Evolutionary conservation across 1,139 yeast species (phyloP), one percentile per base, ranked within the genome.

Genomic region (Blastobotrys ciferrii): DNA sequence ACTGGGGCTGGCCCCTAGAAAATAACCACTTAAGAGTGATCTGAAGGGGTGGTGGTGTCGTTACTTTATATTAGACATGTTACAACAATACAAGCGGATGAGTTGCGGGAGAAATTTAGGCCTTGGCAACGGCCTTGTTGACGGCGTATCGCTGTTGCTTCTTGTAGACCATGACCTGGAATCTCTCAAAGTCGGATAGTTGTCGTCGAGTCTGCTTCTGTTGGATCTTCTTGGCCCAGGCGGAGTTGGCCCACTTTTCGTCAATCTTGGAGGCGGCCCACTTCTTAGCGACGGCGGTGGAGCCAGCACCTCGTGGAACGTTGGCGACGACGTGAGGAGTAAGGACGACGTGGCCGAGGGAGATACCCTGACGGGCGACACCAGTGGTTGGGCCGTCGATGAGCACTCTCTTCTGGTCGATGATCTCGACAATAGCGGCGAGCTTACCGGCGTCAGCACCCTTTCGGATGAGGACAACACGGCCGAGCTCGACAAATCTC

Each of bases 401-500:
- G 73, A 92, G 84, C 70, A 84, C 98, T 80, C 97, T 87, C 85
- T 87, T 89, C 83, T 91, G 96, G 82, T 94, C 98, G 73, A 94
- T 87, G 79, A 94, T 88, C 82, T 94, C 98, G 70, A 89, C 96
- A 70, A 91, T 82, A 73, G 95, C 79, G 70, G 97, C 98, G 72
- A 91, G 80, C 78, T 87, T 85, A 70, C 87, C 87, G 58, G 80
- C 72, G 65, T 68, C 69, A 60, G 72, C 70, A 60, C 85, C 84
- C 78, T 82, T 79, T 82, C 82, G 77, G 74, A 92, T 74, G 73
- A 91, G 85, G 77, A 91, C 96, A 73, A 94, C 88, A 81, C 98
- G 96, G 75, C 99, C 99, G 72, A 91, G 87, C 82, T 92, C 96
- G 75, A 94, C 98, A 74, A 81, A 84, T 86, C 97, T 88, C 98